Base-by-base conservation (phyloP, 768 basidiomycete species). In the Cyclocybe cylindracea region DNA sequence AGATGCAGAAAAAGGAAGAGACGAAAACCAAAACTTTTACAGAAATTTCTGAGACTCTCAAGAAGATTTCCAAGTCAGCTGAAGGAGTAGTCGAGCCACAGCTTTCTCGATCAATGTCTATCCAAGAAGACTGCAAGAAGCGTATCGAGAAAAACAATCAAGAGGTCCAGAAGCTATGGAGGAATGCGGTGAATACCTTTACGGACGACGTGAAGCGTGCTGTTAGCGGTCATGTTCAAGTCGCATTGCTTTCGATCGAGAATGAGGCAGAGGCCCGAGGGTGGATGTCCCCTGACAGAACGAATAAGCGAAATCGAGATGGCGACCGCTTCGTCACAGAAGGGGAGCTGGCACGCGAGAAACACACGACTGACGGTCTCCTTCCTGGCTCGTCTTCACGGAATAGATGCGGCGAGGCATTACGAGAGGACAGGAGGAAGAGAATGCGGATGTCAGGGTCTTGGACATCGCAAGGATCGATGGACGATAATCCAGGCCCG, bases 21-120 rank as follows among this genome's bases (percentile, higher is more conserved):
- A 68, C 71, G 45, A 82, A 78, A 59, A 56, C 78, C 36, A 70
- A 75, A 52, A 77, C 77, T 2, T 83, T 78, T 52, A 78, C 72
- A 2, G 74, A 77, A 33, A 67, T 84, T 43, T 79, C 79, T 7
- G 64, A 74, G 36, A 70, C 77, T 11, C 68, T 83, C 31, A 74
- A 78, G 10, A 73, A 70, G 54, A 70, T 77, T 36, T 76, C 78
- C 33, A 59, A 68, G 4, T 65, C 71, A 4, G 73, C 74, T n/a
- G 72, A 74, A 13, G 66, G 66, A 51, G 64, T 71, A 9, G 71
- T 82, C 29, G 70, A 72, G 3, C 75, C 80, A 14, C 66, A 76
- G 34, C 71, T 83, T 18, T 73, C 78, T 16, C 72, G 75, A 35
- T 70, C 80, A 19, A 66, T 75, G 51, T 62, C 68, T 36, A 70